These are phyloP conservation scores for Fusarium abutilonis DNA, from an alignment of 2,329 filamentous ascomycete genomes.

Conservation along the genomic window DNA sequence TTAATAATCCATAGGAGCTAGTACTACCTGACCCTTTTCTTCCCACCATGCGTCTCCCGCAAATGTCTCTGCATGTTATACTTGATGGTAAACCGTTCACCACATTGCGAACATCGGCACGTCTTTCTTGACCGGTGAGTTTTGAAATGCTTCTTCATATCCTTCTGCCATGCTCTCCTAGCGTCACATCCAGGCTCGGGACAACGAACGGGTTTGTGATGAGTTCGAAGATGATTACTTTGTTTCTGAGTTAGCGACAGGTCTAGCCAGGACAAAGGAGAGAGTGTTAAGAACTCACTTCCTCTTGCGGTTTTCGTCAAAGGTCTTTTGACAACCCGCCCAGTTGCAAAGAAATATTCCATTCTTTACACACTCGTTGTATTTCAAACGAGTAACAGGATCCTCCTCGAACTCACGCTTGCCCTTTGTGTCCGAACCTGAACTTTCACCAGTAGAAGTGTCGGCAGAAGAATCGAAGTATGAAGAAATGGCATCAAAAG, in stretches of 20 bases:
- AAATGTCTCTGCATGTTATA: slow-evolving; percentile 24
- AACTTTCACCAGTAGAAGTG: neutral
- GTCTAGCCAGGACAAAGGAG: rapidly evolving
- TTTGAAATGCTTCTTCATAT: slow-evolving; percentile 29
- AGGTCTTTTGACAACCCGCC: slow-evolving; percentile 12
- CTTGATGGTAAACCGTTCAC: slow-evolving; percentile 10
- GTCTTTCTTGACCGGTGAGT: slow-evolving; percentile 20
- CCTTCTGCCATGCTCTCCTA: slow-evolving; percentile 19
- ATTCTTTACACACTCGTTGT: slow-evolving; percentile 26
- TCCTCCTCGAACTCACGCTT: slow-evolving; percentile 22
- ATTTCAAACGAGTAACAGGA: slow-evolving; percentile 20
- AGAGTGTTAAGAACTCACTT: slow-evolving; percentile 17
- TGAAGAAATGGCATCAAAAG: neutral
- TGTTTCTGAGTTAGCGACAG: neutral
- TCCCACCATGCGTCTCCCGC: slow-evolving; percentile 17
- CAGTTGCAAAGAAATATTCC: slow-evolving; percentile 29
- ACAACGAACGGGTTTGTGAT: slow-evolving; percentile 35
- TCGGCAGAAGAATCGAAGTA: neutral
- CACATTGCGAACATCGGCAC: slow-evolving; percentile 12
- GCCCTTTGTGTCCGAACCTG: slow-evolving; percentile 3
- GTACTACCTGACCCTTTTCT: slow-evolving; percentile 12
- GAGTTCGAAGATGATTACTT: slow-evolving; percentile 39
- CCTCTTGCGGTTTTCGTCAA: slow-evolving; percentile 11
- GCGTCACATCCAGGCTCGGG: slow-evolving; percentile 9
- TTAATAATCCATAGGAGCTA: neutral